These are phyloP conservation scores for Boletus sp. DNA, from an alignment of 1,284 basidiomycete species.

Conservation along the genomic window DNA sequence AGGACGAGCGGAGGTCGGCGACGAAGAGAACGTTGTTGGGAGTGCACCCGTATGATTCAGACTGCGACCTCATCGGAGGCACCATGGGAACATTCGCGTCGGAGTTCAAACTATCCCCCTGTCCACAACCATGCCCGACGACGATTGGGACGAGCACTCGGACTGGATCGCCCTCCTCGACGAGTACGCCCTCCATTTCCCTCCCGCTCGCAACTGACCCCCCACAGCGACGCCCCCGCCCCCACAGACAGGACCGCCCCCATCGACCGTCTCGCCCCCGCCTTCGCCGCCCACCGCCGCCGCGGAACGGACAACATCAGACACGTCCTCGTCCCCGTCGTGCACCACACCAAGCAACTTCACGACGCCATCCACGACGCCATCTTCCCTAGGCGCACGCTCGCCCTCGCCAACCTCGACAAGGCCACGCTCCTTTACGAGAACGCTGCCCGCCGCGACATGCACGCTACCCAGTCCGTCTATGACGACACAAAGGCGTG, in stretches of 20 bases:
- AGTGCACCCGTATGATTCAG: not conserved
- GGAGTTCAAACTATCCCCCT: conserved; percentile 25
- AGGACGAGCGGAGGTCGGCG: too few species aligned
- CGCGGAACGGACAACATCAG: conserved; percentile 20
- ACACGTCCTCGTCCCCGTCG: conserved; percentile 25
- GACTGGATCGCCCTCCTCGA: conserved; percentile 29
- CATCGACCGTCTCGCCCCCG: conserved; percentile 29
- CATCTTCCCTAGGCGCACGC: conserved; percentile 18
- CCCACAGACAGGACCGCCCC: conserved; percentile 12
- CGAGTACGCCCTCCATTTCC: conserved; percentile 16
- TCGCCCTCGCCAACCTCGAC: conserved; percentile 20
- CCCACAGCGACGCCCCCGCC: conserved; percentile 16
- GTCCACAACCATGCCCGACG: conserved; percentile 5
- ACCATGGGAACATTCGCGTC: conserved; percentile 17
- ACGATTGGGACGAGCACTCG: conserved; percentile 30
- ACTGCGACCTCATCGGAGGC: not conserved
- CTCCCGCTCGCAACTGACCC: conserved; percentile 7
- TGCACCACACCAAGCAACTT: conserved; percentile 26
- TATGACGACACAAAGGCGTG: conserved; percentile 26
- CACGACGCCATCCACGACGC: conserved; percentile 26
- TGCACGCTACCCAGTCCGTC: conserved; percentile 5
- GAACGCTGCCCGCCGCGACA: conserved; percentile 19
- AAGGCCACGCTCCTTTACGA: conserved; percentile 19
- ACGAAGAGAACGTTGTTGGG: not conserved
- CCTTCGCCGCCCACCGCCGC: conserved; percentile 22